Base-by-base conservation (phyloP, 2,329 filamentous ascomycete genomes). In the Nemania serpens region DNA sequence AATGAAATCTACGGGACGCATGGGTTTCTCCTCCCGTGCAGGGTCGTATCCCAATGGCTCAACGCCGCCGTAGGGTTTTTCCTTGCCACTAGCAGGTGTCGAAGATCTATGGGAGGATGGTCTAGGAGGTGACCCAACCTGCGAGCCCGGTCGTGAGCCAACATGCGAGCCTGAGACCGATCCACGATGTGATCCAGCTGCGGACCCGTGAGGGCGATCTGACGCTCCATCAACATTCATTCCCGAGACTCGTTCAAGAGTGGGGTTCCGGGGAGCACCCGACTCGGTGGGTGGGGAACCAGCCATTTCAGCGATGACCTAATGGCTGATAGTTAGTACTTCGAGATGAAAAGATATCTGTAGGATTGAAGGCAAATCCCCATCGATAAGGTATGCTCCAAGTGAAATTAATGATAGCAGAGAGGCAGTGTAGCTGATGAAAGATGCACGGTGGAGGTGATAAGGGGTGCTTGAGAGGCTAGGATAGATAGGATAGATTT, bases 1-100 rank as follows among this genome's bases (percentile, higher is more conserved):
- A 29, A 79, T 68, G 3, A 70, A 61, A 39, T 75, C 62, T 13
- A 75, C 70, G 7, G 75, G 69, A 10, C 68, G 70, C 13, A 71
- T 42, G 13, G 68, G 63, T 3, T 72, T 70, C 1, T 13, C 12
- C 1, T 64, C 60, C 6, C 63, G 62, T 12, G 52, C 65, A n/a
- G 67, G 62, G 36, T 68, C 67, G 20, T 52, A 37, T 15, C 66
- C 66, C 0, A 58, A 41, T 17, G 61, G 60, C 34, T 59, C n/a
- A 6, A n/a, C 43, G 9, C 12, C 20, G 29, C 45, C 20, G 45
- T 18, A 13, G 55, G 2, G 33, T 50, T 49, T 9, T n/a, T n/a
- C n/a, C n/a, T n/a, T n/a, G n/a, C 45, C 33, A 42, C 48, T 11
- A 11, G 58, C n/a, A 9, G 46, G 20, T 13, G 46, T 48, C 9